Base-by-base conservation (phyloP, 257 asterid species). In the Leptodermis oblonga region DNA sequence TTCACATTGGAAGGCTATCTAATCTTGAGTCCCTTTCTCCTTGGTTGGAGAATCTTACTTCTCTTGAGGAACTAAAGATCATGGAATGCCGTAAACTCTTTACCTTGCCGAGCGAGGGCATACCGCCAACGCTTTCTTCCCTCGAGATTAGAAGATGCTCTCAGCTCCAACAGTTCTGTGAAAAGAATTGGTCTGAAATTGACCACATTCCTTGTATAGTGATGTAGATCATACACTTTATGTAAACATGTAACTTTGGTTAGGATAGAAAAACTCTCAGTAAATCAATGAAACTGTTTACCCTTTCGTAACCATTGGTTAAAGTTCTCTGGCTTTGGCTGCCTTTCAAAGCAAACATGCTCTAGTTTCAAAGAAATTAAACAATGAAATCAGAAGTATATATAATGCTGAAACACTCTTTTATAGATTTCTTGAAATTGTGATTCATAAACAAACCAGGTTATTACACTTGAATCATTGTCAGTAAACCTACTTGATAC, bases 161-260 rank as follows among this genome's bases (percentile, higher is more conserved):
- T 18, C 61, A 63, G 80, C 85, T 77, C 49, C 76, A 77, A 63
- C 41, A 73, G 26, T 56, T 39, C 46, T 83, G 81, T 54, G 85
- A 79, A 23, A 70, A 70, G 67, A 70, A 70, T 58, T 75, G 68
- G 80, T 73, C 86, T 28, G 75, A 79, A 56, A 60, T 84, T 15
- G 86, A 81, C 79, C 80, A 81, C 72, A 70, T 84, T 71, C 89
- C 89, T 60, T 82, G 89, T 73, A 79, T 79, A 69, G 79, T 84
- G 63, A 84, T 79, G 83, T 81, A 81, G 77, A 65, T 26, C 33
- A 30, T 48, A 43, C 7, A 3, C 4, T 43, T 30, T 65, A 28
- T 22, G 60, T 62, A 31, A 62, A 62, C 31, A 13, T 42, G 3
- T 36, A 10, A 34, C 10, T 41, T 2, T 49, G 22, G n/a, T n/a